A percentile compares a stretch with the other conserved stretches of the same genome.
Conservation (phyloP, 208 protist species). For the Vickermania ingenoplastis region DNA sequence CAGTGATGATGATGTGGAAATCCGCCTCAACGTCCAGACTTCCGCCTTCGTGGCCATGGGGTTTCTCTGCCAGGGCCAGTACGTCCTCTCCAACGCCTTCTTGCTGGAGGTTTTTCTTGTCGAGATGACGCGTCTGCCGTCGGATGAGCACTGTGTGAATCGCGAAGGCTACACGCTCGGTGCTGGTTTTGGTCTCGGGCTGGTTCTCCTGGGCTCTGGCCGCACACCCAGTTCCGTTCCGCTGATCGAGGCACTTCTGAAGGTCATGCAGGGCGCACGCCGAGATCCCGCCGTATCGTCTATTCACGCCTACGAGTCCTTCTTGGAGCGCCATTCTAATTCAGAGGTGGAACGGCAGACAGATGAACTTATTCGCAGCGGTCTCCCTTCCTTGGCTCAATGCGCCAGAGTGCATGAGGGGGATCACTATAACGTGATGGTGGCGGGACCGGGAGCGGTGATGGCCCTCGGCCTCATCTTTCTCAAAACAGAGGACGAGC, state of each 20-base stretch:
- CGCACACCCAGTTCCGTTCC: slow-evolving; percentile 27
- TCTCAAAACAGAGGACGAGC: slow-evolving; percentile 43
- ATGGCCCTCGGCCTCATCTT: slow-evolving; percentile 72
- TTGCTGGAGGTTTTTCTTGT: slow-evolving; percentile 73
- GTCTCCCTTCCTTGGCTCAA: slow-evolving; percentile 35
- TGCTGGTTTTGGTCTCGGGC: slow-evolving; percentile 65
- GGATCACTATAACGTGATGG: slow-evolving; percentile 58
- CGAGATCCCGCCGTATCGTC: slow-evolving; percentile 39
- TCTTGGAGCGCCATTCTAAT: slow-evolving; percentile 19
- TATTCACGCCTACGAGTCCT: slow-evolving; percentile 36
- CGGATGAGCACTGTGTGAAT: slow-evolving; percentile 77
- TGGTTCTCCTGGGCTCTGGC: slow-evolving; percentile 64
- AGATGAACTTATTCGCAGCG: slow-evolving; percentile 47
- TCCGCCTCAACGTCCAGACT: slow-evolving; percentile 77
- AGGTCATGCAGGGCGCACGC: slow-evolving; percentile 54
- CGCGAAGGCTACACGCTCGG: slow-evolving; percentile 71
- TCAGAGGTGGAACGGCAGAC: neutral
- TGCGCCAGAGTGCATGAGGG: slow-evolving; percentile 75
- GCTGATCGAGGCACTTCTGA: slow-evolving; percentile 58
- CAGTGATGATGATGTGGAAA: slow-evolving; percentile 72
- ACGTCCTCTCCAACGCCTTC: slow-evolving; percentile 41
- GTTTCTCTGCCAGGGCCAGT: slow-evolving; percentile 43
- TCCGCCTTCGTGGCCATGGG: slow-evolving; percentile 70
- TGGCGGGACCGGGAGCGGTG: slow-evolving; percentile 56
- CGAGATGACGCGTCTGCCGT: slow-evolving; percentile 77